Evolutionary conservation across 2,329 filamentous ascomycete genomes (phyloP), one percentile per base, ranked within the genome.

Genomic region (Fusarium floridanum): DNA sequence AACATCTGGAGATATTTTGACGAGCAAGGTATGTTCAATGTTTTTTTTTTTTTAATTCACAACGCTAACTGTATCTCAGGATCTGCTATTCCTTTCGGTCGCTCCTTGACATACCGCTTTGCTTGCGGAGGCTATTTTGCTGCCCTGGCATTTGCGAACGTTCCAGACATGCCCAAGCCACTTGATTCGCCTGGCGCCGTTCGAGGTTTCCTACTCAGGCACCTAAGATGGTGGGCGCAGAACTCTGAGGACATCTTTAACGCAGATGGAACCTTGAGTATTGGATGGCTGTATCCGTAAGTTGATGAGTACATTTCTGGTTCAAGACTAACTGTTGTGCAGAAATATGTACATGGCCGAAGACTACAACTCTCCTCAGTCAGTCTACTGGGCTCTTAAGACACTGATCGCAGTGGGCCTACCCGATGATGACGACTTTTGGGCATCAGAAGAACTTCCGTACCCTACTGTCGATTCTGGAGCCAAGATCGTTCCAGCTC

Each of bases 291-390:
- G 2, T 84, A 82, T 53, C 80, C 80, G 78, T 81, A 69, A 64
- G 80, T 53, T 20, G 0, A 22, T 0, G 3, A 0, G 1, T 2
- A 2, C 0, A 2, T 0, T 6, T 1, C 5, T 29, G 6, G 2
- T 6, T 6, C 8, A 14, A 11, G 6, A 6, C 65, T 77, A 27
- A 67, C 16, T 9, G 2, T 3, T n/a, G 50, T 0, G 0, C 5
- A 78, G 76, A 5, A 89, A 89, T 71, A 88, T 88, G 85, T 89
- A 86, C 73, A 84, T 90, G 83, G 81, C 82, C 39, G 88, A 90
- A 75, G 86, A 89, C 71, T 90, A 90, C 77, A 90, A 90, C 74
- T 90, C 88, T 2, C 87, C 88, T 0, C 88, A 90, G 68, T 89
- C 87, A 0, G 82, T 84, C 0, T 90, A 89, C 73, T 90, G 88